These are phyloP conservation scores for Leptosphaerulina australis DNA, from an alignment of 2,329 filamentous ascomycete species.

Conservation along the genomic window DNA sequence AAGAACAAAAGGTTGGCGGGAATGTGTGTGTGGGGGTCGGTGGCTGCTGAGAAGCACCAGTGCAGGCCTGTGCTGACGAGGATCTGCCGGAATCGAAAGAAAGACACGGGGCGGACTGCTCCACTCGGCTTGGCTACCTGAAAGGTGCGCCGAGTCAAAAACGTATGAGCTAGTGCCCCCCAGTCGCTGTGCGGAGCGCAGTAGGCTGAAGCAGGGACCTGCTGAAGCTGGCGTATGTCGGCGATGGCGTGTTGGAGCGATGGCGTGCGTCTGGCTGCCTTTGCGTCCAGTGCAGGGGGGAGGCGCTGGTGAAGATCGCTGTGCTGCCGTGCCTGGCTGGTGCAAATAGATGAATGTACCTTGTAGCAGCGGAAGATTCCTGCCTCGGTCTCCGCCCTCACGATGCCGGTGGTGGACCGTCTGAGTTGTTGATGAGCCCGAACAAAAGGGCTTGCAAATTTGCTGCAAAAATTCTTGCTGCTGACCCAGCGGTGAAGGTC, in stretches of 20 bases:
- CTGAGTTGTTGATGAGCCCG: conserved; percentile 13
- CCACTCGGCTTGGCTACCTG: conserved; percentile 33
- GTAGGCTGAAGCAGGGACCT: conserved; percentile 21
- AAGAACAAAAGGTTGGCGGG: conserved; percentile 32
- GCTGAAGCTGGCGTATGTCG: conserved; percentile 17
- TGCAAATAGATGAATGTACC: background rate
- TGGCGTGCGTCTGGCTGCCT: conserved; percentile 29
- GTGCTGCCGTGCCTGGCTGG: conserved; percentile 14
- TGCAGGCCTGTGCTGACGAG: conserved; percentile 39
- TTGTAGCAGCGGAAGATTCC: conserved; percentile 5
- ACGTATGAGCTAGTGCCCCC: conserved; percentile 31
- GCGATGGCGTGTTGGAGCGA: conserved; percentile 24
- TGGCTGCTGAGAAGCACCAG: conserved; percentile 28
- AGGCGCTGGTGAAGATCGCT: conserved; percentile 14
- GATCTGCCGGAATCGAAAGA: conserved; percentile 43
- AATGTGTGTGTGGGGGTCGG: conserved; percentile 39
- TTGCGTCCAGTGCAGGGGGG: conserved; percentile 14
- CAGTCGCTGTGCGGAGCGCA: conserved; percentile 22
- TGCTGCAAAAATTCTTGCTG: conserved; percentile 14
- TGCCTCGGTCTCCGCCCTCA: conserved; percentile 18
- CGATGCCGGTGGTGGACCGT: conserved; percentile 12
- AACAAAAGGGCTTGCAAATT: conserved; percentile 20
- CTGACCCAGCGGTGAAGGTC: conserved; percentile 17
- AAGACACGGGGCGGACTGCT: conserved; percentile 22
- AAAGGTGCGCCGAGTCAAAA: conserved; percentile 29